Percentiles rank a stretch among this genome's conserved stretches.
phyloP scores from a whole-genome alignment of 495 filamentous ascomycete genomes.

The Aspergillus campestris region DNA sequence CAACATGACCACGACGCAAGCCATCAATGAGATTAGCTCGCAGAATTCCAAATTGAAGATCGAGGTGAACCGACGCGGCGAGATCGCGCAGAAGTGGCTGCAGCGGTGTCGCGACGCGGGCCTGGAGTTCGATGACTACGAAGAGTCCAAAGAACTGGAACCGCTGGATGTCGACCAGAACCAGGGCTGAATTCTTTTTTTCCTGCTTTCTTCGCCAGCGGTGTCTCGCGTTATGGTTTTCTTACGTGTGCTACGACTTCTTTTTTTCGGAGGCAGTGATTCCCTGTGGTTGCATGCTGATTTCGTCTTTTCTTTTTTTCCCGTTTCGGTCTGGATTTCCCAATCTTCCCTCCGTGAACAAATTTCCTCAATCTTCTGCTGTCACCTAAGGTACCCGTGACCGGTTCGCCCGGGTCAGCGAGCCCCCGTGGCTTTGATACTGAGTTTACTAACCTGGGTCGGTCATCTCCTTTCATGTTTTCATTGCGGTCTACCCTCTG shows the following conservation, averaged over 20 bases:
- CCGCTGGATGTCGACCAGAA: constrained; percentile 30
- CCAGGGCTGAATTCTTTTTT: constrained; percentile 12
- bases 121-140: constrained; percentile 46
- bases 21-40: constrained; percentile 78
- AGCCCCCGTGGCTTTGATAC: neutral
- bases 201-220: constrained; percentile 4
- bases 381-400: neutral
- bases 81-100: constrained; percentile 63
- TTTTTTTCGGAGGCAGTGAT: constrained; percentile 6
- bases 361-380: constrained; percentile 1
- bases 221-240: constrained; percentile 1
- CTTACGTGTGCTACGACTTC: constrained; percentile 25
- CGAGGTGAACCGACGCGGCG: constrained; percentile 54
- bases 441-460: constrained; percentile 5
- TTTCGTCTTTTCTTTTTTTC: neutral
- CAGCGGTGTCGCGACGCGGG: constrained; percentile 69
- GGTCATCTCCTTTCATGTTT: constrained; percentile 5
- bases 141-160: constrained; percentile 36
- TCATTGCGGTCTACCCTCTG: neutral
- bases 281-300: neutral
- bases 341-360: constrained; percentile 1
- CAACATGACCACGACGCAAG: constrained; percentile 90
- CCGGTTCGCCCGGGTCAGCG: neutral
- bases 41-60: constrained; percentile 86
- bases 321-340: neutral